phyloP scores from a whole-genome alignment of 345 rosid species.

The Balakata baccata region DNA sequence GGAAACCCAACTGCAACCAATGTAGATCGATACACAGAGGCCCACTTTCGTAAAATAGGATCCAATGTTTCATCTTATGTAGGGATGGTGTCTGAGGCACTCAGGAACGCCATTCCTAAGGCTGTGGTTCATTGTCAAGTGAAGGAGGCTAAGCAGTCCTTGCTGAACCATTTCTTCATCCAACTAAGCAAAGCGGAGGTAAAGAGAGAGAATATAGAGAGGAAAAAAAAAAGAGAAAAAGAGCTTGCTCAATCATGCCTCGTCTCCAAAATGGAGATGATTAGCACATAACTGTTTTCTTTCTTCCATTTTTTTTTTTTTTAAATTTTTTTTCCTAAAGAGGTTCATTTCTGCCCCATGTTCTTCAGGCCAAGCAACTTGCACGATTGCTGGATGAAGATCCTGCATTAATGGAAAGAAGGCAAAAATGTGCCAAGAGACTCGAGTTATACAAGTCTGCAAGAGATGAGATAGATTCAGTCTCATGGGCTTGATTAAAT shows the following conservation, averaged over 20 bases:
- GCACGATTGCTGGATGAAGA: conserved; percentile 49
- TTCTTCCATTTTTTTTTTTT: too few relatives aligned
- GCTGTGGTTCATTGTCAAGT: conserved; percentile 71
- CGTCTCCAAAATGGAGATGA: neutral
- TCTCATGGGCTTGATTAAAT: conserved; percentile 32
- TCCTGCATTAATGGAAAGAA: conserved; percentile 48
- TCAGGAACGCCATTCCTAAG: conserved; percentile 55
- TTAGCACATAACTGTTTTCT: neutral
- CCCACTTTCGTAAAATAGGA: conserved; percentile 55
- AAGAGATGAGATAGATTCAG: conserved; percentile 51
- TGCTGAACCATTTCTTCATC: conserved; percentile 50
- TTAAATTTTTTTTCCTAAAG: neutral
- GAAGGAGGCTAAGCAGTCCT: conserved; percentile 49
- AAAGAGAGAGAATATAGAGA: neutral
- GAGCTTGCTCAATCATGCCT: neutral
- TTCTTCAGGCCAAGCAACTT: conserved; percentile 40
- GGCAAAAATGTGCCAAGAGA: conserved; percentile 44
- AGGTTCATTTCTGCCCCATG: neutral
- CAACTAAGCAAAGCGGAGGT: conserved; percentile 56
- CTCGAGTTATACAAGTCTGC: conserved; percentile 51
- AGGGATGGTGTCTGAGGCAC: conserved; percentile 53
- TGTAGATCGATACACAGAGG: conserved; percentile 46
- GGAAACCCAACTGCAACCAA: conserved; percentile 35
- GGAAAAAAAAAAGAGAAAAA: neutral
- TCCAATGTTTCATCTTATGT: conserved; percentile 54